These are phyloP conservation scores for Marasmius sp. DNA, from an alignment of 1,284 basidiomycete genomes.

Conservation along the genomic window DNA sequence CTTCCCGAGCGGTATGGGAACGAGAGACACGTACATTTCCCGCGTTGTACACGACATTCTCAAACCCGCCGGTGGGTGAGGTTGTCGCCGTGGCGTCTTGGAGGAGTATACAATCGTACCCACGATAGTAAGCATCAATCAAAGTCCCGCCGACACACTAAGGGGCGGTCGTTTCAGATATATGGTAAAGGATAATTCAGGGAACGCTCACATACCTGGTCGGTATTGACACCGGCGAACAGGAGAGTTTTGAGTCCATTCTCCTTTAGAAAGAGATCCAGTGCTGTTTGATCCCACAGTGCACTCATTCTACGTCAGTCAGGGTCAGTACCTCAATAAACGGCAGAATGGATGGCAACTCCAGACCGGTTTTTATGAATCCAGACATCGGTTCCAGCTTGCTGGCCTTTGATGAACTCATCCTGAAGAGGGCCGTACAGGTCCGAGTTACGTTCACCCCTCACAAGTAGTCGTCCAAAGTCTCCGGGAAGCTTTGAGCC, in stretches of 20 bases:
- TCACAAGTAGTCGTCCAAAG: conserved; percentile 63
- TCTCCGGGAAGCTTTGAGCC: conserved; percentile 53
- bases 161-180: conserved; percentile 1
- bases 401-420: conserved; percentile 51
- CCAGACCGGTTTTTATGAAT: conserved; percentile 68
- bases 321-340: not conserved
- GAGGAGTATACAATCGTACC: conserved; percentile 62
- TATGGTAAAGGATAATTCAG: not conserved
- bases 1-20: conserved; percentile 7
- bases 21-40: conserved; percentile 42
- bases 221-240: conserved; percentile 67
- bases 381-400: conserved; percentile 63
- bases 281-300: conserved; percentile 59
- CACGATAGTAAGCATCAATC: conserved; percentile 61
- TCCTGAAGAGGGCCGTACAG: conserved; percentile 45
- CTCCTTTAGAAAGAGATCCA: conserved; percentile 63
- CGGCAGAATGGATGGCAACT: not conserved
- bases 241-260: conserved; percentile 62
- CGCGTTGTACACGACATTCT: conserved; percentile 59
- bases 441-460: conserved; percentile 50
- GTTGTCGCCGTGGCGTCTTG: conserved; percentile 62
- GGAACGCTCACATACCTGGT: conserved; percentile 45
- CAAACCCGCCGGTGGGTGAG: conserved; percentile 56
- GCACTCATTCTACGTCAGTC: conserved; percentile 59
- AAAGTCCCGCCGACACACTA: conserved; percentile 69